A percentile compares a stretch with the other conserved stretches of the same genome.
Evolutionary conservation across 495 filamentous ascomycete genomes (phyloP).

Genomic region (Ascobolus immersus): DNA sequence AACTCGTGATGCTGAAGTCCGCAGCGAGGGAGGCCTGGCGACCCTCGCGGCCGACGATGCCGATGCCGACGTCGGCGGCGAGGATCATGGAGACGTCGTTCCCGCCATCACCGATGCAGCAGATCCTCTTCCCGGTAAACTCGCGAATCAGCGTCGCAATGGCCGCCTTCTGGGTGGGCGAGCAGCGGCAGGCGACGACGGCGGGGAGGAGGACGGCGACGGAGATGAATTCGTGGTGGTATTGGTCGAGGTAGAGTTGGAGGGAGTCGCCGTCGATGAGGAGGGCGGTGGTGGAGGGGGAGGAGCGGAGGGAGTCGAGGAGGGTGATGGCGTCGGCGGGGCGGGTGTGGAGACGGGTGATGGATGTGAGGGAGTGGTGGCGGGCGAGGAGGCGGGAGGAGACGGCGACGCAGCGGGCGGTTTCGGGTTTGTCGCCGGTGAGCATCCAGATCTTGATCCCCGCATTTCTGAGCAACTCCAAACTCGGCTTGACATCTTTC

Average conservation of each 20-base stretch:
- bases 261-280: constrained; percentile 89
- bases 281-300: constrained; percentile 57
- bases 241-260: constrained; percentile 53
- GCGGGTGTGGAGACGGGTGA: constrained; percentile 56
- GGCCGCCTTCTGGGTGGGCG: constrained; percentile 90
- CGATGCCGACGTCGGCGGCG: constrained; percentile 88
- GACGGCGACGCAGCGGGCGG: constrained; percentile 86
- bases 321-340: constrained; percentile 58
- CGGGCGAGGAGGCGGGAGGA: constrained; percentile 81
- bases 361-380: constrained; percentile 87
- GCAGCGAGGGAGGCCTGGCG: constrained; percentile 82
- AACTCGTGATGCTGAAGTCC: constrained; percentile 86
- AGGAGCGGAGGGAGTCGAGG: constrained; percentile 66
- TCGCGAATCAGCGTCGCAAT: constrained; percentile 73
- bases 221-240: constrained; percentile 61
- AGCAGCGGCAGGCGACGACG: constrained; percentile 90
- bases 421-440: constrained; percentile 97
- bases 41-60: constrained; percentile 95
- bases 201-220: constrained; percentile 69
- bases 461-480: constrained; percentile 87
- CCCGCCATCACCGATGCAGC: constrained; percentile 89
- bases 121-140: constrained; percentile 76
- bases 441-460: constrained; percentile 99
- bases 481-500: constrained; percentile 73
- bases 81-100: constrained; percentile 99